Evolutionary conservation across 2,329 filamentous ascomycete genomes (phyloP), one percentile per base, ranked within the genome.

Genomic region (Capronia epimyces): DNA sequence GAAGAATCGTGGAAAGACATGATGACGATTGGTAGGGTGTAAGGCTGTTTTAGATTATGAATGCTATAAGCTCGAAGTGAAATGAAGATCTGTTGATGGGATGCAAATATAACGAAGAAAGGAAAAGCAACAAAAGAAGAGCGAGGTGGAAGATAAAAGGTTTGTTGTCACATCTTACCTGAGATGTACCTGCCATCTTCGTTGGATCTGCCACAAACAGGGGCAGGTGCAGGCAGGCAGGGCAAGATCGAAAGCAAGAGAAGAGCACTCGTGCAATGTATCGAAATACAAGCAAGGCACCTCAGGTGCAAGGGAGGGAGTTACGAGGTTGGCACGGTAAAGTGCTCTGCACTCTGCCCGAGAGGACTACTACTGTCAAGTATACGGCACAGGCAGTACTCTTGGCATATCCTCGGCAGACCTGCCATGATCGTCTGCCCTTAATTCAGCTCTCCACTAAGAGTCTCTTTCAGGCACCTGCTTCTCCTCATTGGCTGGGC

Each of bases 401-500:
- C n/a, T n/a, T n/a, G n/a, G 13, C 6, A 25, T 8, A 20, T 12
- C 10, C 3, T 40, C 46, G 51, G 46, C 21, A 18, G 22, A 53
- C 51, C 43, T 53, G 32, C 51, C 34, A n/a, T n/a, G n/a, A n/a
- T 32, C 6, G 34, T 9, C 34, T 8, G 7, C 1, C 6, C 6
- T 13, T 20, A 37, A 37, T 8, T 12, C 8, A 3, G 8, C 13
- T 9, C 34, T 15, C 34, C 34, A 37, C 15, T 12, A 20, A 37
- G 8, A 5, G 15, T 3, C 4, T 37, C 45, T 32, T 29, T 40
- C 52, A 55, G 52, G 52, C 52, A 55, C 52, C 40, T 12, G 8
- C 13, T 15, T 3, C 39, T 22, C 24, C n/a, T 40, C n/a, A 56
- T 56, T 56, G 53, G 53, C 39, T 40, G 34, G 41, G 9, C 5